Conservation (phyloP, 208 protist species). For the Angomonas ambiguus region DNA sequence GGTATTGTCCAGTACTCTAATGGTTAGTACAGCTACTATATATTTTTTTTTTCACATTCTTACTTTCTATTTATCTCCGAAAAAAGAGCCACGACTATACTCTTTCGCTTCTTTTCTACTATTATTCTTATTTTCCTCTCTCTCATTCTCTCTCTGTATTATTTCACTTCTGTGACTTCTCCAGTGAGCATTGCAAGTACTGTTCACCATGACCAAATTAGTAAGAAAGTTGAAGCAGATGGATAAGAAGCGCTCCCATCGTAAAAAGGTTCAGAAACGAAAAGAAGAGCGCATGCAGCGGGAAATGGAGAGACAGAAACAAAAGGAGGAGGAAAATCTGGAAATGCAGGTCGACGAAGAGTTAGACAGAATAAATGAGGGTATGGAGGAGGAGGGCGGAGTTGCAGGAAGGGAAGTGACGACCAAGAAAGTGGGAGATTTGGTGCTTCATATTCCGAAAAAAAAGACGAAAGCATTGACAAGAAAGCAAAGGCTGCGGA, state of each 20-base stretch:
- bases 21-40: too few species aligned
- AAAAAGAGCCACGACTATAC: too few species aligned
- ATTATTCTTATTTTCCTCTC: neutral
- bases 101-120: neutral
- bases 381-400: slow-evolving; percentile 18
- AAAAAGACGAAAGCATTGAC: slow-evolving; percentile 67
- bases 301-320: slow-evolving; percentile 41
- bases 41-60: too few species aligned
- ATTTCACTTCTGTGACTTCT: too few species aligned
- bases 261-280: slow-evolving; percentile 85
- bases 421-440: slow-evolving; percentile 33
- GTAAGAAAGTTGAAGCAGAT: slow-evolving; percentile 88
- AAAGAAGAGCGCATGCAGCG: slow-evolving; percentile 55
- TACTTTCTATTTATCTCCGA: too few species aligned
- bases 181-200: neutral
- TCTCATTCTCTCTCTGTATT: neutral
- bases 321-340: slow-evolving; percentile 28
- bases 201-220: slow-evolving; percentile 75
- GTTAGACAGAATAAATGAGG: slow-evolving; percentile 40
- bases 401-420: slow-evolving; percentile 8
- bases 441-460: slow-evolving; percentile 56
- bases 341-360: slow-evolving; percentile 63
- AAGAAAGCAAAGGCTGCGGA: slow-evolving; percentile 66
- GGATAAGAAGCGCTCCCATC: slow-evolving; percentile 82
- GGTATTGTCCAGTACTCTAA: too few species aligned